Evolutionary conservation across 2,329 filamentous ascomycete species (phyloP).

Genomic region (Diaporthe ilicicola): DNA sequence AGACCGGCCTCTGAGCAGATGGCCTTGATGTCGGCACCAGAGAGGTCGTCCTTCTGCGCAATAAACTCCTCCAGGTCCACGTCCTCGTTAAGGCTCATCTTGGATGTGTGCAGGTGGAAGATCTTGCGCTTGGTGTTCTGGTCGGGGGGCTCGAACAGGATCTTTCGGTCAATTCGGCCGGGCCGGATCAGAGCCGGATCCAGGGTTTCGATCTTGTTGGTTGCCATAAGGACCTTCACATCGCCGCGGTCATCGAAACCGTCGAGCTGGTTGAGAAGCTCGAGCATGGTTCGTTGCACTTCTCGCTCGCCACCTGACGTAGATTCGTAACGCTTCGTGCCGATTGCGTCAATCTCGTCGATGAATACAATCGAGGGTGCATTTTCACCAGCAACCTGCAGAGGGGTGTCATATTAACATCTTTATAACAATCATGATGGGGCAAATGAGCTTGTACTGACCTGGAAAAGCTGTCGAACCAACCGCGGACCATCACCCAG

Average conservation of each 20-base stretch:
- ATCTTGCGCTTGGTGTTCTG: slow-evolving; percentile 98
- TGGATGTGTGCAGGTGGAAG: slow-evolving; percentile 96
- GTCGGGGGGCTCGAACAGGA: slow-evolving; percentile 74
- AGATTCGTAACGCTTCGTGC: slow-evolving; percentile 98
- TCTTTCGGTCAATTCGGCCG: slow-evolving; percentile 98
- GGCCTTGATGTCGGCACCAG: slow-evolving; percentile 97
- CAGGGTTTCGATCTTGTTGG: slow-evolving; percentile 98
- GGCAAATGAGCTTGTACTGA: slow-evolving; percentile 45
- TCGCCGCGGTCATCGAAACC: slow-evolving; percentile 98
- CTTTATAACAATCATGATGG: neutral
- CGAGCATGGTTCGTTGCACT: slow-evolving; percentile 98
- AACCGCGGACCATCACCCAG: slow-evolving; percentile 94
- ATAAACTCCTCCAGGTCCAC: slow-evolving; percentile 99
- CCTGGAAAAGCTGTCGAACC: slow-evolving; percentile 94
- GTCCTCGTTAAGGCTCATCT: slow-evolving; percentile 96
- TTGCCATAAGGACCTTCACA: slow-evolving; percentile 99
- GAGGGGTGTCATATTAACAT: neutral
- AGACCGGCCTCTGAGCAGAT: slow-evolving; percentile 98
- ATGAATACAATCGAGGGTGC: slow-evolving; percentile 98
- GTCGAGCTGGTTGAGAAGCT: slow-evolving; percentile 96
- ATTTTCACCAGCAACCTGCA: slow-evolving; percentile 88
- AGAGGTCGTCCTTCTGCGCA: slow-evolving; percentile 96
- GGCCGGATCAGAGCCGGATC: slow-evolving; percentile 96
- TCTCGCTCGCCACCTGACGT: slow-evolving; percentile 97
- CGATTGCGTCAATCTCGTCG: slow-evolving; percentile 98